Evolutionary conservation across 163 green algal species (phyloP), one percentile per base, ranked within the genome.

Genomic region (Scenedesmus sp.): DNA sequence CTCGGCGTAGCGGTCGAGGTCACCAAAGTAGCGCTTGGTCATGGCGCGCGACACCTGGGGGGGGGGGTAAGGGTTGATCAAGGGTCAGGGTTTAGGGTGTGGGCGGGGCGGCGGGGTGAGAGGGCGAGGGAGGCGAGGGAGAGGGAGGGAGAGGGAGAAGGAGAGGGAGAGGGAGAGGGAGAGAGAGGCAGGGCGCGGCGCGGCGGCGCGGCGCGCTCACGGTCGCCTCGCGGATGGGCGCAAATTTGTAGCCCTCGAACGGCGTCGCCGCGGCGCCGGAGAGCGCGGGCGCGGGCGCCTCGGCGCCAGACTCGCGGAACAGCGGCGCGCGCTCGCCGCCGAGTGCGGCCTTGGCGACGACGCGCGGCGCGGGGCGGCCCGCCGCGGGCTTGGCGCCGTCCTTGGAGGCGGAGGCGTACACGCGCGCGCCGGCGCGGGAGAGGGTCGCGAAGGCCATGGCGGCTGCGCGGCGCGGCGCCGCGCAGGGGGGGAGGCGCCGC

Each of bases 1-100:
- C 82, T 95, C 91, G n/a, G 93, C 92, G 60, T 93, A 93, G 53
- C 90, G 84, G 72, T 95, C 62, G 70, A 97, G 67, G 80, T 95
- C 92, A 9, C 87, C 87, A 72, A 97, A 95, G 91, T 97, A 97
- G 62, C 93, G 86, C 20, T 67, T 83, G 60, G 84, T 89, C 87
- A 91, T 91, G 51, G 87, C 87, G 73, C 87, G 84, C 34, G 54
- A 84, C 26, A 90, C 86, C 86, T 90, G 76, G 14, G n/a, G 72
- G 20, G 63, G 29, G 3, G 20, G 63, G 20, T 11, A 71, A 51
- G 63, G 14, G n/a, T 24, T n/a, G n/a, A n/a, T n/a, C n/a, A n/a
- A n/a, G n/a, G n/a, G n/a, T 7, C 53, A 36, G 29, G 34, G n/a
- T n/a, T 7, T 39, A 39, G 62, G 18, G 24, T 17, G 63, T 24